phyloP scores from a whole-genome alignment of 2,329 filamentous ascomycete species.

The Trichocomaceae sp. region DNA sequence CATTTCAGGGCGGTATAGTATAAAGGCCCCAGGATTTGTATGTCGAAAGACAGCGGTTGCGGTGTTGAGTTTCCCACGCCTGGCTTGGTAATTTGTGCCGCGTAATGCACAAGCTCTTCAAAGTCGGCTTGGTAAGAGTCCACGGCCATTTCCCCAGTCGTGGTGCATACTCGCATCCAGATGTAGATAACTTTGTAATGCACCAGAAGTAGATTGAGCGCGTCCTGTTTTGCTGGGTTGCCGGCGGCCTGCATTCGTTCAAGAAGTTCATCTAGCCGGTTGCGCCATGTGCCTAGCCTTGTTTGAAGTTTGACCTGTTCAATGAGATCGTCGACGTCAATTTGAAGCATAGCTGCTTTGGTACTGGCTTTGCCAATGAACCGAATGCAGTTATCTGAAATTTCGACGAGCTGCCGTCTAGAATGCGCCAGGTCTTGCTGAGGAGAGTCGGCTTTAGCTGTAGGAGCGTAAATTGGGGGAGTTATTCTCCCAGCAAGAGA shows the following conservation, averaged over 20 bases:
- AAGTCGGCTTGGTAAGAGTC: neutral
- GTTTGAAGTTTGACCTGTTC: neutral
- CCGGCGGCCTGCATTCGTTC: neutral
- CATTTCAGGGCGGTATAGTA: neutral
- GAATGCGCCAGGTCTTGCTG: neutral
- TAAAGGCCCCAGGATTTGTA: neutral
- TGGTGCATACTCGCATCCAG: slow-evolving; percentile 3
- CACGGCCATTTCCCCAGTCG: neutral
- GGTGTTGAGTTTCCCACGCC: neutral
- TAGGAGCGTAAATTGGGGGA: neutral
- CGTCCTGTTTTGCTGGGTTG: neutral
- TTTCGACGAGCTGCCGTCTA: neutral
- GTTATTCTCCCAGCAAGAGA: neutral
- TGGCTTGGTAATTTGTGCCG: neutral
- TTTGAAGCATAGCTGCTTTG: neutral
- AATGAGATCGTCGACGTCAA: neutral
- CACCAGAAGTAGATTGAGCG: slow-evolving; percentile 1
- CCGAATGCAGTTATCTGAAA: neutral
- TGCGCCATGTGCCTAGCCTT: neutral
- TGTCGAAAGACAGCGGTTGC: neutral
- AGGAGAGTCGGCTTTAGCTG: neutral
- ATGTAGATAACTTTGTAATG: slow-evolving; percentile 6
- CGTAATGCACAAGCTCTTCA: neutral
- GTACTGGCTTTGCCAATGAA: neutral
- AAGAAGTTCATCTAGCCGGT: neutral